These are phyloP conservation scores for Chenopodium berlandieri DNA, from an alignment of 148 eudicot genomes.

Conservation along the genomic window DNA sequence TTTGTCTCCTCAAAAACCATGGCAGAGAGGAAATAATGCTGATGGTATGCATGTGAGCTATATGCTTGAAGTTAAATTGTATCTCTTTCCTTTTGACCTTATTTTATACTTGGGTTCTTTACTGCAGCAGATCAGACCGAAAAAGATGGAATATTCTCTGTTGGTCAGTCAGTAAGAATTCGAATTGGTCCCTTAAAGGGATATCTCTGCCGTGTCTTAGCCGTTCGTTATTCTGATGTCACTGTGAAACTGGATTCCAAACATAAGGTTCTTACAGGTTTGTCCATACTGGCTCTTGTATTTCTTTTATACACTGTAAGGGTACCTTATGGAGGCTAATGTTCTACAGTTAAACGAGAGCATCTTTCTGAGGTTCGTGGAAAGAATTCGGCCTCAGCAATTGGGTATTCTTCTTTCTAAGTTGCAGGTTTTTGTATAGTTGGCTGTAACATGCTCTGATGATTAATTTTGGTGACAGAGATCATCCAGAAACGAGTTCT, in stretches of 20 bases:
- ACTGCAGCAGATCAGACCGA: conserved; percentile 51
- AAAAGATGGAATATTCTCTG: conserved; percentile 62
- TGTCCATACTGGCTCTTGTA: conserved; percentile 22
- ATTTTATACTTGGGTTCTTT: conserved; percentile 15
- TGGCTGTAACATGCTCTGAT: conserved; percentile 13
- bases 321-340: conserved; percentile 8
- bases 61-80: conserved; percentile 4
- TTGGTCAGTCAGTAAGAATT: conserved; percentile 88
- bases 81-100: conserved; percentile 1
- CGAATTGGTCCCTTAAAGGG: conserved; percentile 96
- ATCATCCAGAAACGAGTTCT: conserved; percentile 46
- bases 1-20: conserved; percentile 57
- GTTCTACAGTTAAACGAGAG: conserved; percentile 70
- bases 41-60: conserved; percentile 47
- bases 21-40: conserved; percentile 51
- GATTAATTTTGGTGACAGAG: conserved; percentile 42
- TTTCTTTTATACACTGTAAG: conserved; percentile 16
- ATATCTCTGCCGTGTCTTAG: conserved; percentile 82
- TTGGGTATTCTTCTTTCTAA: conserved; percentile 37
- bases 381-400: conserved; percentile 50
- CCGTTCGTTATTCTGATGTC: conserved; percentile 76
- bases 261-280: conserved; percentile 93
- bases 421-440: neutral
- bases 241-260: conserved; percentile 94
- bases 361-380: conserved; percentile 89